phyloP scores from a whole-genome alignment of 139 green algal genomes.

The Tetraselmis striata region DNA sequence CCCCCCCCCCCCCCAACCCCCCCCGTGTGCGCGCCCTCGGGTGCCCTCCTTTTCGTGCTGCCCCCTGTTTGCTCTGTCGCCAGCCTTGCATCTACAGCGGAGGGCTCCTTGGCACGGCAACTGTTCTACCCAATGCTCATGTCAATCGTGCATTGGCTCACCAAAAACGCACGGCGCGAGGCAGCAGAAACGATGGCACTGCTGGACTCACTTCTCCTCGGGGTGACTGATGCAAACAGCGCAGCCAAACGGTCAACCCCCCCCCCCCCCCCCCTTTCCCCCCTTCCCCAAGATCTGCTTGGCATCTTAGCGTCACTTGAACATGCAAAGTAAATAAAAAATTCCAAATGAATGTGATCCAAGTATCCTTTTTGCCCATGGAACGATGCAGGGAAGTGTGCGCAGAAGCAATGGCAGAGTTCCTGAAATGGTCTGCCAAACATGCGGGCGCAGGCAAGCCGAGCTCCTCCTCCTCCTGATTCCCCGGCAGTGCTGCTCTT shows the following conservation, averaged over 20 bases:
- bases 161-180: neutral
- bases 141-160: neutral
- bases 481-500: no score
- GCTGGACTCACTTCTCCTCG: neutral
- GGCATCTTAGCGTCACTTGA: no score
- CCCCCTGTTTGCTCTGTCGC: neutral
- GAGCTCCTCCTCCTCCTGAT: no score
- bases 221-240: neutral
- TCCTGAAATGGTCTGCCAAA: neutral
- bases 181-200: neutral
- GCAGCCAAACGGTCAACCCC: neutral
- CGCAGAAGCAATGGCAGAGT: neutral
- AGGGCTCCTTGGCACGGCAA: neutral
- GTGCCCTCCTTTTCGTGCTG: neutral
- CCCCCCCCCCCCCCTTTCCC: no score
- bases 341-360: no score
- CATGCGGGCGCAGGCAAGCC: neutral
- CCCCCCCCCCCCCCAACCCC: no score
- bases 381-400: neutral
- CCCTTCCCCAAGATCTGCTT: no score
- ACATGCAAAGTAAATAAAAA: no score
- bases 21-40: neutral
- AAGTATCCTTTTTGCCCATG: no score
- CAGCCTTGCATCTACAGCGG: neutral
- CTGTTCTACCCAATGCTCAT: neutral